A percentile compares a stretch with the other conserved stretches of the same genome.
Evolutionary conservation across 352 stramenopile genomes (phyloP).

Genomic region (Phytopythium kandeliae): DNA sequence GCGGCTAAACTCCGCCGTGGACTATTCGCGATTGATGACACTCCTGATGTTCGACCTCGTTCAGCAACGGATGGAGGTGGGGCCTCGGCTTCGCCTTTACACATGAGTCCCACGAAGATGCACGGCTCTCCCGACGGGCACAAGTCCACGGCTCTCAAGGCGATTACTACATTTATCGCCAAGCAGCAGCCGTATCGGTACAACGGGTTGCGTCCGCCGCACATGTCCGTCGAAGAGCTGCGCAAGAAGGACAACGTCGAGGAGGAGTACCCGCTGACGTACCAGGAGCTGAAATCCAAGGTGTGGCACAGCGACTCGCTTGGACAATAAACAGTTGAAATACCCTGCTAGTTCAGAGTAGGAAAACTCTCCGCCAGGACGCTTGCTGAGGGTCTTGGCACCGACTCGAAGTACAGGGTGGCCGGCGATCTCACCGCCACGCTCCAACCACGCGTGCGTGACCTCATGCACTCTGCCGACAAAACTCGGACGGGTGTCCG

Average conservation of each 20-base stretch:
- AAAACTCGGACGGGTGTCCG: too few relatives aligned
- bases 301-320: constrained; percentile 53
- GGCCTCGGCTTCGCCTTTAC: not conserved
- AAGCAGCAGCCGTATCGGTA: constrained; percentile 78
- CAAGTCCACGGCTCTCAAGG: constrained; percentile 25
- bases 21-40: not conserved
- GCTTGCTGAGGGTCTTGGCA: too few relatives aligned
- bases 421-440: too few relatives aligned
- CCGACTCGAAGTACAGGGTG: too few relatives aligned
- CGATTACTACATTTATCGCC: constrained; percentile 31
- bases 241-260: constrained; percentile 83
- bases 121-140: constrained; percentile 4
- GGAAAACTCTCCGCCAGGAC: too few relatives aligned
- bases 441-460: too few relatives aligned
- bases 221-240: constrained; percentile 72
- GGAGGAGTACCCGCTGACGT: constrained; percentile 83
- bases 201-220: constrained; percentile 43
- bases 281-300: constrained; percentile 82
- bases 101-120: not conserved
- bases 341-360: not conserved
- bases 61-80: not conserved
- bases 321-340: not conserved
- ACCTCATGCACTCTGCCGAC: too few relatives aligned
- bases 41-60: not conserved
- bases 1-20: not conserved